Percentiles rank a stretch among this genome's conserved stretches.
Conservation (phyloP, 2,329 filamentous ascomycete species). For the Colletotrichum euphorbiae region DNA sequence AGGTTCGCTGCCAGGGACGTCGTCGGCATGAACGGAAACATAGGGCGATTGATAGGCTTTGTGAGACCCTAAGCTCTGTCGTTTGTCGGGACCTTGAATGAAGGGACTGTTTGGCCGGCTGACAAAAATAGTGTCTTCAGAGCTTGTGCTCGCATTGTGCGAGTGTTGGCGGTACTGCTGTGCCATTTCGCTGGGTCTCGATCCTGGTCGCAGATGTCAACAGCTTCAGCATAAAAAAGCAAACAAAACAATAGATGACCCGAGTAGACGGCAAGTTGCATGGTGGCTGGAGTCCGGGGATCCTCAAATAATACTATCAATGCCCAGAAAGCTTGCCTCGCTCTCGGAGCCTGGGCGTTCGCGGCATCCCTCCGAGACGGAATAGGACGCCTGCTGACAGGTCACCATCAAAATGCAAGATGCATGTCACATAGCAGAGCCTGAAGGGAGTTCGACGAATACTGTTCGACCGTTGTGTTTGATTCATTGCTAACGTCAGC, state of each 20-base stretch:
- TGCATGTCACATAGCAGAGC: conserved; percentile 13
- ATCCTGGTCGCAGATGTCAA: background rate
- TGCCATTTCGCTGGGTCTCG: conserved; percentile 14
- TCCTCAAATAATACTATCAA: conserved; percentile 20
- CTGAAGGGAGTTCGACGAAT: conserved; percentile 11
- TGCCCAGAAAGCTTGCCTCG: conserved; percentile 25
- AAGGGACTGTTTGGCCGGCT: conserved; percentile 26
- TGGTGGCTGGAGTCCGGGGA: conserved; percentile 7
- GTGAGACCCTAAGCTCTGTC: conserved; percentile 15
- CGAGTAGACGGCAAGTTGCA: conserved; percentile 23
- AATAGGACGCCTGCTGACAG: conserved; percentile 3
- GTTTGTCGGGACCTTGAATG: conserved; percentile 5
- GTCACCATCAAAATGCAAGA: conserved; percentile 10
- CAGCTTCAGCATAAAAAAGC: background rate
- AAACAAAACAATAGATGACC: conserved; percentile 5
- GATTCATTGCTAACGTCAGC: conserved; percentile 24
- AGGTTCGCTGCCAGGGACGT: conserved; percentile 24
- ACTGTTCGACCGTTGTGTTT: conserved; percentile 7
- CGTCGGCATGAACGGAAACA: conserved; percentile 21
- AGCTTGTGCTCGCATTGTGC: conserved; percentile 33
- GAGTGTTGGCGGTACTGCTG: conserved; percentile 30
- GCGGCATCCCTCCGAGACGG: background rate
- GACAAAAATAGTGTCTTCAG: conserved; percentile 25
- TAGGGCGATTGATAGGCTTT: conserved; percentile 26
- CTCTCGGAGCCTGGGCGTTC: conserved; percentile 13